A percentile compares a stretch with the other conserved stretches of the same genome.
Evolutionary conservation across 352 stramenopile species (phyloP).

Genomic region (Phytopythium ostracodes): DNA sequence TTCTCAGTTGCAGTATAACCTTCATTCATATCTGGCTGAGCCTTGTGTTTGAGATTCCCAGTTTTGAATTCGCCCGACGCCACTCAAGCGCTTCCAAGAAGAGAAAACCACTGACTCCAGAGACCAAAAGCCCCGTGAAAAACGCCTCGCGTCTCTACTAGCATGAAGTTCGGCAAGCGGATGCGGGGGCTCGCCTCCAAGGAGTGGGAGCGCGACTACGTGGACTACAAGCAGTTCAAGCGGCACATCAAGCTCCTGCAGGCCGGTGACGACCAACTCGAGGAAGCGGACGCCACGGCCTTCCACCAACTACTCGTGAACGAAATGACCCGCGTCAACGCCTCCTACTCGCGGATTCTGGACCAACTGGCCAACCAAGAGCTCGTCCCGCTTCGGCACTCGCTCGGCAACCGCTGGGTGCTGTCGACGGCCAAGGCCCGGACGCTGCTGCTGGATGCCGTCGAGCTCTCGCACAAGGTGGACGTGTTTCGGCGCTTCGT

Average conservation of each 20-base stretch:
- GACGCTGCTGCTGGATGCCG: conserved; percentile 42
- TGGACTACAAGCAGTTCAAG: conserved; percentile 84
- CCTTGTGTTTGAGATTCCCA: not conserved
- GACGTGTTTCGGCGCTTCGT: conserved; percentile 76
- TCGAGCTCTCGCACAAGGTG: conserved; percentile 59
- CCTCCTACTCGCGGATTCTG: conserved; percentile 47
- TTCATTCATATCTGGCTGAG: not conserved
- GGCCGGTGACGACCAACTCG: conserved; percentile 3
- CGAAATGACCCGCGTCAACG: conserved; percentile 65
- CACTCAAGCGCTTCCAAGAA: not conserved
- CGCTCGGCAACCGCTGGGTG: conserved; percentile 56
- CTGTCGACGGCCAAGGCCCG: conserved; percentile 46
- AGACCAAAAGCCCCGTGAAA: not conserved
- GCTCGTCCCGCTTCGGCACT: conserved; percentile 30
- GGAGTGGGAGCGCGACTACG: conserved; percentile 62
- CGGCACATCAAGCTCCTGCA: conserved; percentile 46
- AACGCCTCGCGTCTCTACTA: not conserved
- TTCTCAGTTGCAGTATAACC: not conserved
- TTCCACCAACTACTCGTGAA: conserved; percentile 31
- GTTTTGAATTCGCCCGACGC: not conserved
- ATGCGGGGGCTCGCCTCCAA: conserved; percentile 59
- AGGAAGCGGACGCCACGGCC: conserved; percentile 4
- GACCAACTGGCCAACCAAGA: conserved; percentile 37
- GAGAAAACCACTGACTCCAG: not conserved
- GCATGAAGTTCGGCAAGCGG: conserved; percentile 85